Conservation (phyloP, 2,329 filamentous ascomycete genomes). For the Colletotrichum higginsianum region DNA sequence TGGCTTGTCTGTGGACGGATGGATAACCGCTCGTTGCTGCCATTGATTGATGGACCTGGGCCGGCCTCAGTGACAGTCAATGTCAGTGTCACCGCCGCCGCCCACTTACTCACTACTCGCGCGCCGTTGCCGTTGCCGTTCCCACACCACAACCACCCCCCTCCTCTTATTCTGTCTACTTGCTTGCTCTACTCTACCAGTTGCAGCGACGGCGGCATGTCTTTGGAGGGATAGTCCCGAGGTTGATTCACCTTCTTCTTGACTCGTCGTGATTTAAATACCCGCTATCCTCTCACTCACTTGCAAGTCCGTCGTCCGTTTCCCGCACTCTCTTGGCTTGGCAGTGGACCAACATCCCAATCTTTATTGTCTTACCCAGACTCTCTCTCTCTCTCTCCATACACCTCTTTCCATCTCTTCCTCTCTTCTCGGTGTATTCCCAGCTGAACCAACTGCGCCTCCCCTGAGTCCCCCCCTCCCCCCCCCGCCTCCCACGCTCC, state of each 20-base stretch:
- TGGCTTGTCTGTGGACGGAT: neutral
- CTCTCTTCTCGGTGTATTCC: neutral
- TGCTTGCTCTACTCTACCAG: neutral
- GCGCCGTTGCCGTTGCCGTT: constrained; percentile 16
- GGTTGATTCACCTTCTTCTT: constrained; percentile 15
- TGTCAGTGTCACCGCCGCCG: constrained; percentile 6
- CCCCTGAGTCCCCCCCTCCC: too few species aligned
- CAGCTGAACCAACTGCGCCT: constrained; percentile 4
- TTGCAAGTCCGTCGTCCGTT: neutral
- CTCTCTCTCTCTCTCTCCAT: neutral
- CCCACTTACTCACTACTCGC: neutral
- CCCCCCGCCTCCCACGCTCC: neutral
- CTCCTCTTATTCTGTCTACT: neutral
- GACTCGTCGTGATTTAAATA: constrained; percentile 30
- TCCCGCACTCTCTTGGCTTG: neutral
- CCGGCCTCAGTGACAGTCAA: constrained; percentile 12
- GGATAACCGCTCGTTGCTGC: neutral
- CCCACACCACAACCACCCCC: too few species aligned
- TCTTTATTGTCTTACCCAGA: neutral
- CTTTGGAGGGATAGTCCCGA: constrained; percentile 20
- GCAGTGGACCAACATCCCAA: neutral
- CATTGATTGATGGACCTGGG: neutral
- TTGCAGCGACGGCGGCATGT: neutral
- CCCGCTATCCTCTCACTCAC: constrained; percentile 8
- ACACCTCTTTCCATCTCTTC: neutral